Conservation (phyloP, 2,329 filamentous ascomycete genomes). For the Cladosporium sp. region DNA sequence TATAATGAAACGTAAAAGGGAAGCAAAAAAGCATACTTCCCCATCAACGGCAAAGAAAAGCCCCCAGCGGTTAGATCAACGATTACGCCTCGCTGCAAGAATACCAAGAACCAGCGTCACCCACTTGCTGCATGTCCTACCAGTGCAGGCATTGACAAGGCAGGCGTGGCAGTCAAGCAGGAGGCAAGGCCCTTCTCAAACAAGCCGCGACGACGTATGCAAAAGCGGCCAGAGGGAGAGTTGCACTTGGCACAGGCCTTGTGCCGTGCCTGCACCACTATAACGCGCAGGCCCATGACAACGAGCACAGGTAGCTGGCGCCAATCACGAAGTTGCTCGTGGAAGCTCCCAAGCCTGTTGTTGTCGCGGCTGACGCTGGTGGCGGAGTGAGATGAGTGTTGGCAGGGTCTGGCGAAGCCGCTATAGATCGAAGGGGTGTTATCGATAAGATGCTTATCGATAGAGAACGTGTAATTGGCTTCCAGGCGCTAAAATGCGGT, state of each 20-base stretch:
- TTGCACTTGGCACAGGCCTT: not conserved
- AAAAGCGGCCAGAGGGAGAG: no score
- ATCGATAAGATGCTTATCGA: no score
- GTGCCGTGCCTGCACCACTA: not conserved
- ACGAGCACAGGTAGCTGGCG: not conserved
- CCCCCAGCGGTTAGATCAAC: not conserved
- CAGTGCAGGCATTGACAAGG: not conserved
- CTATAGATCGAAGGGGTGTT: no score
- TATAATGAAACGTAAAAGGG: no score
- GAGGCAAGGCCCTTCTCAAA: no score
- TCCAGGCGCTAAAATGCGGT: no score
- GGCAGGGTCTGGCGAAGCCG: no score
- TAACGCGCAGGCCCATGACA: not conserved
- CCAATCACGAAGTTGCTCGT: not conserved
- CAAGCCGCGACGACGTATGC: no score
- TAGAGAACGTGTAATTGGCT: no score
- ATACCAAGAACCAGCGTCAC: not conserved
- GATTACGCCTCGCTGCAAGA: slow-evolving; percentile 1
- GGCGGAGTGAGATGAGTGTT: not conserved
- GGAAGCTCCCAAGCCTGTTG: not conserved
- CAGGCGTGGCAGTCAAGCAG: no score
- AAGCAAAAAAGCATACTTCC: not conserved
- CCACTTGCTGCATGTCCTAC: not conserved
- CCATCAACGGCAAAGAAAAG: not conserved
- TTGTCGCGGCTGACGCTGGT: not conserved